Percentiles rank a stretch among this genome's conserved stretches.
These are phyloP conservation scores for Dioszegia aurantiaca DNA, from an alignment of 768 basidiomycete genomes.

Conservation along the genomic window DNA sequence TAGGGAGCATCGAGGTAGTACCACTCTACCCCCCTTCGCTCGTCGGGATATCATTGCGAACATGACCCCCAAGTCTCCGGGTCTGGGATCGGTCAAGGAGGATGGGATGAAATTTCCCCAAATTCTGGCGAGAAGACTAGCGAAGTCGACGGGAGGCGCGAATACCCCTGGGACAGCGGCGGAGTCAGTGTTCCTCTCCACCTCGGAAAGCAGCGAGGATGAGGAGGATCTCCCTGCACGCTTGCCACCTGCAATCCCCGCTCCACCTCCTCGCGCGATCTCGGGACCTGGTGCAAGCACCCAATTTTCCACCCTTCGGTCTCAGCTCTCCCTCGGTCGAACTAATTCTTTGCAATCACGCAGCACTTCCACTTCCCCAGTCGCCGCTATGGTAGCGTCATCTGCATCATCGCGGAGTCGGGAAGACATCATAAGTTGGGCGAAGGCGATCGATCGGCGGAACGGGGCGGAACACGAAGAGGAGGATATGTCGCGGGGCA, in stretches of 20 bases:
- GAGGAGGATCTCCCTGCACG: conserved; percentile 17
- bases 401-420: conserved; percentile 40
- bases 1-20: conserved; percentile 9
- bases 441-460: conserved; percentile 30
- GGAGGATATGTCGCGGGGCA: conserved; percentile 17
- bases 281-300: neutral
- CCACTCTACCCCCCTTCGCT: conserved; percentile 29
- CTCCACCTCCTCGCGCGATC: neutral
- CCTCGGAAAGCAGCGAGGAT: conserved; percentile 41
- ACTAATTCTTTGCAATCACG: conserved; percentile 12
- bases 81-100: conserved; percentile 10
- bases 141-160: conserved; percentile 37
- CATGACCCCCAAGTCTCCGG: conserved; percentile 12
- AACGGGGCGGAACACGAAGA: conserved; percentile 8
- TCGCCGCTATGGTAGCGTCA: conserved; percentile 41
- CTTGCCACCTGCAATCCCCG: neutral
- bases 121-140: conserved; percentile 13
- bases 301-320: conserved; percentile 11
- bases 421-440: conserved; percentile 47
- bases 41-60: conserved; percentile 19
- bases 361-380: conserved; percentile 28
- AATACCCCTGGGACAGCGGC: conserved; percentile 31
- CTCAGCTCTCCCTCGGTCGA: conserved; percentile 12
- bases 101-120: neutral
- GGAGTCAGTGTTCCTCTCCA: conserved; percentile 45